phyloP scores from a whole-genome alignment of 2,329 filamentous ascomycete genomes.

The Pseudogymnoascus sp. region DNA sequence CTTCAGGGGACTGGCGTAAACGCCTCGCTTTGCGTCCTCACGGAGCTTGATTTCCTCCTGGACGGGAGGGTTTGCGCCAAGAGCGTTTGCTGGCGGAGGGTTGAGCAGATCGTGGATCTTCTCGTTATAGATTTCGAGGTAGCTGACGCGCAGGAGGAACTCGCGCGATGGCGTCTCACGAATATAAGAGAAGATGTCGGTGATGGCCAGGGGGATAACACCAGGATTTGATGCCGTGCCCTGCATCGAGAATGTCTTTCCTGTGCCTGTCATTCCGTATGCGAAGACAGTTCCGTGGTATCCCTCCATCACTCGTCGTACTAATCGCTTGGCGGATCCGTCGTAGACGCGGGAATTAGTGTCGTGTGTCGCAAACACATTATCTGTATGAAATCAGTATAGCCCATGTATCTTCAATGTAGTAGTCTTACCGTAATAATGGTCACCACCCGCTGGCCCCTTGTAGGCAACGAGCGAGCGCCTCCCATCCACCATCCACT shows the following conservation, averaged over 20 bases:
- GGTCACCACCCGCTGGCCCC: conserved; percentile 86
- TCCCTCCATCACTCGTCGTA: conserved; percentile 95
- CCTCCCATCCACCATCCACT: conserved; percentile 88
- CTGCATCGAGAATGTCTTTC: conserved; percentile 99
- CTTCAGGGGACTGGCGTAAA: conserved; percentile 92
- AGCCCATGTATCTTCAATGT: background rate
- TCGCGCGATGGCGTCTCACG: conserved; percentile 91
- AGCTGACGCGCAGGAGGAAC: conserved; percentile 91
- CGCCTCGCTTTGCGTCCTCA: conserved; percentile 91
- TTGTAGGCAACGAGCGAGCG: conserved; percentile 73
- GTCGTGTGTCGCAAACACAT: conserved; percentile 90
- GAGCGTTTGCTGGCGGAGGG: conserved; percentile 52
- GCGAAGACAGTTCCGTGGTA: conserved; percentile 98
- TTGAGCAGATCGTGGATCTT: conserved; percentile 90
- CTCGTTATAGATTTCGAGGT: conserved; percentile 98
- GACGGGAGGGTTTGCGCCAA: conserved; percentile 43
- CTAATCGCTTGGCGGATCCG: conserved; percentile 82
- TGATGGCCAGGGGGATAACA: conserved; percentile 94
- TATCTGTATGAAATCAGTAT: conserved; percentile 51
- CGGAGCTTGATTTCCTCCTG: conserved; percentile 96
- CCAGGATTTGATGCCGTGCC: conserved; percentile 91
- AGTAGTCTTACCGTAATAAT: conserved; percentile 67
- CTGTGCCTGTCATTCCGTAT: conserved; percentile 97
- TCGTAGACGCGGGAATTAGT: conserved; percentile 95
- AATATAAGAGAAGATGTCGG: conserved; percentile 98